Evolutionary conservation across 1,284 basidiomycete species (phyloP).

Genomic region (Melampsora medusae): DNA sequence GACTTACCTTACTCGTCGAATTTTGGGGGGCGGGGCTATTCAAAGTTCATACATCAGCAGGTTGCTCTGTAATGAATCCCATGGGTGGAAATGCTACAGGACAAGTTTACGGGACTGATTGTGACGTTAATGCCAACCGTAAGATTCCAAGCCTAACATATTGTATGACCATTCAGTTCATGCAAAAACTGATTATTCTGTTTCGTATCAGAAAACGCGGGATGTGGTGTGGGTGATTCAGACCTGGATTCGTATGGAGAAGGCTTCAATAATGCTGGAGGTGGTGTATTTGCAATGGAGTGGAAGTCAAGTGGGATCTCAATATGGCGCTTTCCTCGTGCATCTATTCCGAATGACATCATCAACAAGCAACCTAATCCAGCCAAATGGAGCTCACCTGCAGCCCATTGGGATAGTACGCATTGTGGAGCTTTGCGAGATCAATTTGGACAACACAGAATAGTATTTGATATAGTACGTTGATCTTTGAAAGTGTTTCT

Average conservation of each 20-base stretch:
- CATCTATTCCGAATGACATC: conserved; percentile 67
- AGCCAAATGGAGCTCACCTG: conserved; percentile 65
- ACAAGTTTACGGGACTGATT: conserved; percentile 13
- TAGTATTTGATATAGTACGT: conserved; percentile 65
- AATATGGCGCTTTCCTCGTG: conserved; percentile 61
- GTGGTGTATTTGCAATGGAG: conserved; percentile 73
- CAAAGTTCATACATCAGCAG: conserved; percentile 63
- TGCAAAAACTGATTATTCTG: background rate
- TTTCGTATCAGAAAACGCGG: conserved; percentile 60
- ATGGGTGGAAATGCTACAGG: conserved; percentile 55
- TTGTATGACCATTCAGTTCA: background rate
- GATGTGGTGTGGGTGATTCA: conserved; percentile 66
- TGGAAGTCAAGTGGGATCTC: conserved; percentile 69
- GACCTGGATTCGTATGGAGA: conserved; percentile 65
- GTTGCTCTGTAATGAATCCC: conserved; percentile 62
- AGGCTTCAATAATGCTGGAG: conserved; percentile 67
- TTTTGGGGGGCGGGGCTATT: background rate
- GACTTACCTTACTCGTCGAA: too few relatives aligned
- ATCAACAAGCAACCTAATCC: conserved; percentile 62
- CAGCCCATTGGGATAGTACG: conserved; percentile 65
- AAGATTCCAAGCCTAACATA: conserved; percentile 8
- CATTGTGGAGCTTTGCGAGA: conserved; percentile 63
- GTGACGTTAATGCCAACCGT: conserved; percentile 29
- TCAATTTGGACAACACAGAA: conserved; percentile 69
- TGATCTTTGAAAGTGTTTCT: conserved; percentile 52